Conservation (phyloP, 2,329 filamentous ascomycete species). For the Fusarium kyushuense region DNA sequence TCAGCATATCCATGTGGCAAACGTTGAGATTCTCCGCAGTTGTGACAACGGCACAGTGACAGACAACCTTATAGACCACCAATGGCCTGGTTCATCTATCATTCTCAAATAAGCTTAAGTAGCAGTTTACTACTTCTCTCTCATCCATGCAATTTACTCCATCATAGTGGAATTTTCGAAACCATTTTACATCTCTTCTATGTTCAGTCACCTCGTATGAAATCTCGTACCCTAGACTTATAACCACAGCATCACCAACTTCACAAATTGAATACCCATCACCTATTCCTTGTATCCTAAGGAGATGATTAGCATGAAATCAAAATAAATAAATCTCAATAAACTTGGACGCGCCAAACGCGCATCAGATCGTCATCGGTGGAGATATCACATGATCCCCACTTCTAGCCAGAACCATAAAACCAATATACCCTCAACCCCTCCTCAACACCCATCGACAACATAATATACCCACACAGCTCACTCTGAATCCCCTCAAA, state of each 20-base stretch:
- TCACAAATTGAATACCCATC: neutral
- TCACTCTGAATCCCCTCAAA: neutral
- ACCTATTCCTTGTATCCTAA: neutral
- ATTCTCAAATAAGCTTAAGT: neutral
- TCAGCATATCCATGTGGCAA: neutral
- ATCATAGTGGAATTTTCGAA: neutral
- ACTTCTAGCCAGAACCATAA: slow-evolving; percentile 27
- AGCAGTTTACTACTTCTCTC: neutral
- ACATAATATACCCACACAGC: neutral
- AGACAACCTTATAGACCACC: neutral
- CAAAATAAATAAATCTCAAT: neutral
- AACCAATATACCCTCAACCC: slow-evolving; percentile 14
- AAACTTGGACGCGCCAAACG: slow-evolving; percentile 4
- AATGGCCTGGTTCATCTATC: neutral
- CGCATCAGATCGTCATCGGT: slow-evolving; percentile 28
- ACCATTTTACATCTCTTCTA: neutral
- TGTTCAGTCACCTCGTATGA: too few species aligned
- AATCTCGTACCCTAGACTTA: neutral
- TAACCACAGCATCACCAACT: neutral
- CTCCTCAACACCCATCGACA: slow-evolving; percentile 22
- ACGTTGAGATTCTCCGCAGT: neutral
- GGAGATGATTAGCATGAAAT: too few species aligned
- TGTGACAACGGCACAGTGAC: neutral
- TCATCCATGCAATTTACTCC: too few species aligned
- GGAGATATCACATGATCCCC: slow-evolving; percentile 39